phyloP scores from a whole-genome alignment of 2,329 filamentous ascomycete species.

The Trichoderma sp. region DNA sequence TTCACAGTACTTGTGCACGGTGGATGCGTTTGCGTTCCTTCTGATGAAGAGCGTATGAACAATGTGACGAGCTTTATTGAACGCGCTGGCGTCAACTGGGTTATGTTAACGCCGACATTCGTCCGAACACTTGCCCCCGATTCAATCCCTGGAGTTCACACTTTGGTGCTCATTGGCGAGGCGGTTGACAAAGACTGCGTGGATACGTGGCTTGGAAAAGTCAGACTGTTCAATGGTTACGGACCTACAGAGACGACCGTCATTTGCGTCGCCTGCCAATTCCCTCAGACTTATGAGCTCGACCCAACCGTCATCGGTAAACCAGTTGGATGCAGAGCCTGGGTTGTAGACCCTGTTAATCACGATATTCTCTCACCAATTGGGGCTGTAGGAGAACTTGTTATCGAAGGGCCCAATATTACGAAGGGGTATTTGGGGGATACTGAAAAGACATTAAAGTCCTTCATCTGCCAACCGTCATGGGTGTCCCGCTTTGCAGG shows the following conservation, averaged over 20 bases:
- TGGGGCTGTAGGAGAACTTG: not conserved
- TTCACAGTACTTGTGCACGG: not conserved
- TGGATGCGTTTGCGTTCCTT: not conserved
- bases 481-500: not conserved
- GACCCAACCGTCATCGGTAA: not conserved
- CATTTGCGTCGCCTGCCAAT: not conserved
- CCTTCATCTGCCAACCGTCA: not conserved
- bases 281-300: not conserved
- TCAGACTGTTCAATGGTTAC: not conserved
- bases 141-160: not conserved
- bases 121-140: not conserved
- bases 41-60: not conserved
- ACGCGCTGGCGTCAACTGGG: not conserved
- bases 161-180: not conserved
- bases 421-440: not conserved
- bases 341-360: not conserved
- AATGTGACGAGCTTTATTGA: not conserved
- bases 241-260: not conserved
- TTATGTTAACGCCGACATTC: not conserved
- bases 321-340: not conserved
- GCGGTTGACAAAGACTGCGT: not conserved
- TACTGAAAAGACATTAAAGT: not conserved
- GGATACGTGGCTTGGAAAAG: not conserved
- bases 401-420: not conserved
- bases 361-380: not conserved